Evolutionary conservation across 306 rosid species (phyloP), one percentile per base, ranked within the genome.

Genomic region (Pueraria montana): DNA sequence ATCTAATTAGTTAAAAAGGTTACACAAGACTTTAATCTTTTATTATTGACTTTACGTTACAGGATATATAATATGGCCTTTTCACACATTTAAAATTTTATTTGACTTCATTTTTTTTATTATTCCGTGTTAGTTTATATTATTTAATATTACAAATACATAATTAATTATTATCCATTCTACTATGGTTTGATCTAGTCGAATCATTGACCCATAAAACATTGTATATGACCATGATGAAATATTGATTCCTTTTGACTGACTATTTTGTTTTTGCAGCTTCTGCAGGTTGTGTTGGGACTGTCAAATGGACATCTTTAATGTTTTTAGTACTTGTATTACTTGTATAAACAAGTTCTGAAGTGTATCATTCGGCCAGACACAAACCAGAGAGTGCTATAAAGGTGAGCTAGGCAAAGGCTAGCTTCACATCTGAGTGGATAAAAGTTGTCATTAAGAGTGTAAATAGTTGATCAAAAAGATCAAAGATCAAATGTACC

Each of bases 381-480:
- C n/a, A 80, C 42, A 53, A 78, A 65, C 76, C 80, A 83, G 83
- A 81, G 87, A 77, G 87, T 74, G 68, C 76, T 85, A 89, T 52
- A 82, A 89, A 75, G 67, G 86, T 85, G 89, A 87, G 85, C 89
- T 79, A 69, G 45, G 78, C 84, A 59, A 90, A 88, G 91, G 84
- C 83, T 79, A 80, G 90, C 85, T 56, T 84, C 87, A 66, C 88
- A 48, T 80, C 52, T 77, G 87, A 89, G 88, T 86, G 86, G 89
- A 80, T 80, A 77, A 61, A 74, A 73, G 87, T 78, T 87, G 76
- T 87, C 90, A 77, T 78, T 81, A 61, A 65, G 94, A 73, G 83
- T 93, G 97, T 93, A 91, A 83, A 93, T 93, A 93, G 89, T 84
- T 87, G 85, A 90, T 93, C 84, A 76, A 86, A 87, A 90, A 85